Evolutionary conservation across 2,329 filamentous ascomycete species (phyloP).

Genomic region (Acrocalymma vagum): DNA sequence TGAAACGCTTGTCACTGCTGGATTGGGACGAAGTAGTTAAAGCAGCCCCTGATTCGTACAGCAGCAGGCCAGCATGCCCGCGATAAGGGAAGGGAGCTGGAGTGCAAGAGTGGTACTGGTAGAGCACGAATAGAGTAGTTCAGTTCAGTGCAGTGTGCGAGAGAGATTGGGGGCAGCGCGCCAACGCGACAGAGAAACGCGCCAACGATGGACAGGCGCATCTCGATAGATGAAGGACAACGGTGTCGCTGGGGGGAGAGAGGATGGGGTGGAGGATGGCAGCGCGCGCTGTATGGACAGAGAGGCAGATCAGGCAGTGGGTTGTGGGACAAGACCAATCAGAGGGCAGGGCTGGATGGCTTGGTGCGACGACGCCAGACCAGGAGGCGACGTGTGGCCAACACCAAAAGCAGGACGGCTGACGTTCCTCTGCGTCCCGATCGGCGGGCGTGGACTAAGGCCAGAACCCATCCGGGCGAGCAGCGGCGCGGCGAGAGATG

Average conservation of each 20-base stretch:
- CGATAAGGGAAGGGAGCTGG: no score
- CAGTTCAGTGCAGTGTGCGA: no score
- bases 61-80: slow-evolving; percentile 3
- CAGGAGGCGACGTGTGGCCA: slow-evolving; percentile 1
- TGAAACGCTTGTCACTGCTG: slow-evolving; percentile 41
- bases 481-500: slow-evolving; percentile 18
- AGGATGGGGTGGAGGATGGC: slow-evolving; percentile 13
- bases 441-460: slow-evolving; percentile 24
- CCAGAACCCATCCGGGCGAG: slow-evolving; percentile 15
- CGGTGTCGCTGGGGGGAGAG: slow-evolving; percentile 21
- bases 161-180: not conserved
- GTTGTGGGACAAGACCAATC: slow-evolving; percentile 22
- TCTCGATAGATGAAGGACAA: slow-evolving; percentile 34
- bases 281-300: no score
- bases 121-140: no score
- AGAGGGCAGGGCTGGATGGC: slow-evolving; percentile 33
- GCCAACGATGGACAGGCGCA: no score
- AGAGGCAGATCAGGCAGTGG: no score
- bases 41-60: slow-evolving; percentile 35
- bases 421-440: slow-evolving; percentile 10
- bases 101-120: no score
- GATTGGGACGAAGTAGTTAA: slow-evolving; percentile 27
- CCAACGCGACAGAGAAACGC: not conserved
- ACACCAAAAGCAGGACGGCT: slow-evolving; percentile 6
- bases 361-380: slow-evolving; percentile 12